phyloP scores from a whole-genome alignment of 192 early-diverging fungal genomes.

The Gaertneriomyces semiglobifer region DNA sequence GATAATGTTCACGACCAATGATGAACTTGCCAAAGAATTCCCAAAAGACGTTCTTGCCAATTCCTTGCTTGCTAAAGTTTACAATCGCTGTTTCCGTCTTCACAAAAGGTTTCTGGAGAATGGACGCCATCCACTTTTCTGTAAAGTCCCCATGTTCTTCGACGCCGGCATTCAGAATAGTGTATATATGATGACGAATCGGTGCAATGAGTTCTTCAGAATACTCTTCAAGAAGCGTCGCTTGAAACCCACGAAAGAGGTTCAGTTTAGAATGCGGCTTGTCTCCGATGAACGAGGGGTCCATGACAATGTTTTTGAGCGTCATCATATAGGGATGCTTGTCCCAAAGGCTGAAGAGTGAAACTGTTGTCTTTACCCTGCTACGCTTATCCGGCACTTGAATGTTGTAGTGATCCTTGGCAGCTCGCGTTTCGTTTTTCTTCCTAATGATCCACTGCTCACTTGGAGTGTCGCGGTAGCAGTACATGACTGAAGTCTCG shows the following conservation, averaged over 20 bases:
- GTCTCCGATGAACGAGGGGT: background rate
- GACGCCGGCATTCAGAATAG: background rate
- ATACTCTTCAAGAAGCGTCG: background rate
- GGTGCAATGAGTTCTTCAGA: background rate
- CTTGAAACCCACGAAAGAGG: conserved; percentile 11
- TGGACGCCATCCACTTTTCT: conserved; percentile 5
- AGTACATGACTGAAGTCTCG: background rate
- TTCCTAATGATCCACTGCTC: background rate
- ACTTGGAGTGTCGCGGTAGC: background rate
- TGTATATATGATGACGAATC: background rate
- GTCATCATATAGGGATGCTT: background rate
- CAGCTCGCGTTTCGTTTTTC: background rate
- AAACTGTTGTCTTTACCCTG: background rate
- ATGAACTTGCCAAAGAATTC: conserved; percentile 9
- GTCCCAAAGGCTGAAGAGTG: background rate
- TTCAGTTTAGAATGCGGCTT: background rate
- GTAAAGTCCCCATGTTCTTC: background rate
- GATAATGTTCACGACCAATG: conserved; percentile 10
- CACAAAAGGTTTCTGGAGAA: background rate
- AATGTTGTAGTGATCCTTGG: background rate
- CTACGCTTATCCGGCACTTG: background rate
- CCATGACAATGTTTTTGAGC: conserved; percentile 4
- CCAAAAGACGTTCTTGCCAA: conserved; percentile 9
- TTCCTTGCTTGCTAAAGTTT: conserved; percentile 8
- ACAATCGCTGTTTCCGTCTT: conserved; percentile 9